A percentile compares a stretch with the other conserved stretches of the same genome.
Conservation (phyloP, 2,329 filamentous ascomycete genomes). For the Neofusicoccum sp. region DNA sequence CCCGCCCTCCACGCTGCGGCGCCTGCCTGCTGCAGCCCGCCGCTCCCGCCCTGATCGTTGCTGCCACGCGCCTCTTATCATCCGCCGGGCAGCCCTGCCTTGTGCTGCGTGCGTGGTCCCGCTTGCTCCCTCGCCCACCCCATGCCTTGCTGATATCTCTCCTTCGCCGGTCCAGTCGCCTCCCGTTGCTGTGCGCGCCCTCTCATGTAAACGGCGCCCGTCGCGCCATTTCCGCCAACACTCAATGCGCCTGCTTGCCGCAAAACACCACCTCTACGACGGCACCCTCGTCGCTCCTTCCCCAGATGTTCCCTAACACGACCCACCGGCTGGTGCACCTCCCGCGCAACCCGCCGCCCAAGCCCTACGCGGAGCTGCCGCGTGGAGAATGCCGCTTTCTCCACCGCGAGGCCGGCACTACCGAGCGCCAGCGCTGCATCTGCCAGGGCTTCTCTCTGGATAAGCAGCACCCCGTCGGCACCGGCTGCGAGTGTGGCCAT, state of each 20-base stretch:
- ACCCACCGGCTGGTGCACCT: constrained; percentile 15
- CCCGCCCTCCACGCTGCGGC: background rate
- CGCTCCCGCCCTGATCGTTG: constrained; percentile 9
- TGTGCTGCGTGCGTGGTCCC: background rate
- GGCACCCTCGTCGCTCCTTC: constrained; percentile 1
- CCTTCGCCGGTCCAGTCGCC: background rate
- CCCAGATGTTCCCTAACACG: constrained; percentile 18
- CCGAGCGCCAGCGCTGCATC: constrained; percentile 39
- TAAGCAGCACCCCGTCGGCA: constrained; percentile 32
- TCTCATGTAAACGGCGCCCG: background rate
- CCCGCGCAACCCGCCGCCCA: constrained; percentile 16
- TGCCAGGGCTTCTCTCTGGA: constrained; percentile 46
- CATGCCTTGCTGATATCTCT: constrained; percentile 5
- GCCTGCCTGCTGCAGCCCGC: background rate
- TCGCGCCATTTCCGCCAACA: background rate
- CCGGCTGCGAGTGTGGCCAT: constrained; percentile 48
- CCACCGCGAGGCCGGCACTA: constrained; percentile 27
- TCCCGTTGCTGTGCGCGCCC: background rate
- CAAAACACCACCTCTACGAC: background rate
- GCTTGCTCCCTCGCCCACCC: background rate
- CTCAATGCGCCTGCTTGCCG: constrained; percentile 12
- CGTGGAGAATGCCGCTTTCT: constrained; percentile 41
- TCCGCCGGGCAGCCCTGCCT: background rate
- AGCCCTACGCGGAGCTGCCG: constrained; percentile 31
- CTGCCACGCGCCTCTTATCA: background rate